Evolutionary conservation across 805 yeast genomes (phyloP).

Genomic region (Clavispora carvajalis): DNA sequence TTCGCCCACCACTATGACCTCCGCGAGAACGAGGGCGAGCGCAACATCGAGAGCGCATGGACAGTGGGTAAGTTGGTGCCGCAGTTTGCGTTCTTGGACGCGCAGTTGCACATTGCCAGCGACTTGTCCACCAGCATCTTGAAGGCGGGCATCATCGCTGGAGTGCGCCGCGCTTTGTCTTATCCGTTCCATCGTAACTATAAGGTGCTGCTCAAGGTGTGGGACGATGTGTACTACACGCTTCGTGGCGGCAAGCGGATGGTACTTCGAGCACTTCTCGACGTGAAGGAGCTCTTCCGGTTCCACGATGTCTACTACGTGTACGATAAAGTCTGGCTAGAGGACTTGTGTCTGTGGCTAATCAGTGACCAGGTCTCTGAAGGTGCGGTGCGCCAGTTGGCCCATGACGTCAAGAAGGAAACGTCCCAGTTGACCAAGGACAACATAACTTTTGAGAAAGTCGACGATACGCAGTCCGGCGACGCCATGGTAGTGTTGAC

Average conservation of each 20-base stretch:
- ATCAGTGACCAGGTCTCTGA: constrained; percentile 57
- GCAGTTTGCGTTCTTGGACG: constrained; percentile 68
- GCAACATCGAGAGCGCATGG: constrained; percentile 89
- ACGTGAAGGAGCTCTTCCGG: constrained; percentile 67
- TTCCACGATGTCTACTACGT: constrained; percentile 82
- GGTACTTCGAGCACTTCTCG: constrained; percentile 55
- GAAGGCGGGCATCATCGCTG: constrained; percentile 51
- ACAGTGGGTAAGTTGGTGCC: constrained; percentile 83
- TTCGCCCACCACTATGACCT: constrained; percentile 74
- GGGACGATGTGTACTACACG: constrained; percentile 69
- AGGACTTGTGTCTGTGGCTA: constrained; percentile 75
- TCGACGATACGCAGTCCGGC: constrained; percentile 19
- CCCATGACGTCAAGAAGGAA: constrained; percentile 56
- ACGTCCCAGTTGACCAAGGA: constrained; percentile 32
- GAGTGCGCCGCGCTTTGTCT: constrained; percentile 66
- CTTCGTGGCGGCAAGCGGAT: constrained; percentile 66
- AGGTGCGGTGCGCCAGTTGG: constrained; percentile 52
- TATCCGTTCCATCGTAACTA: constrained; percentile 79
- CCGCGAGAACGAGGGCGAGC: constrained; percentile 65
- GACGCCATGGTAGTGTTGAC: constrained; percentile 16
- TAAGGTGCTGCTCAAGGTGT: constrained; percentile 51
- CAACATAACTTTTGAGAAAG: constrained; percentile 55
- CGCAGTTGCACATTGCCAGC: constrained; percentile 38
- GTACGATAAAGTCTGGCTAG: constrained; percentile 70
- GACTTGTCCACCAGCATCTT: constrained; percentile 33